These are phyloP conservation scores for Hypoxylon sp. DNA, from an alignment of 2,329 filamentous ascomycete genomes.

Conservation along the genomic window DNA sequence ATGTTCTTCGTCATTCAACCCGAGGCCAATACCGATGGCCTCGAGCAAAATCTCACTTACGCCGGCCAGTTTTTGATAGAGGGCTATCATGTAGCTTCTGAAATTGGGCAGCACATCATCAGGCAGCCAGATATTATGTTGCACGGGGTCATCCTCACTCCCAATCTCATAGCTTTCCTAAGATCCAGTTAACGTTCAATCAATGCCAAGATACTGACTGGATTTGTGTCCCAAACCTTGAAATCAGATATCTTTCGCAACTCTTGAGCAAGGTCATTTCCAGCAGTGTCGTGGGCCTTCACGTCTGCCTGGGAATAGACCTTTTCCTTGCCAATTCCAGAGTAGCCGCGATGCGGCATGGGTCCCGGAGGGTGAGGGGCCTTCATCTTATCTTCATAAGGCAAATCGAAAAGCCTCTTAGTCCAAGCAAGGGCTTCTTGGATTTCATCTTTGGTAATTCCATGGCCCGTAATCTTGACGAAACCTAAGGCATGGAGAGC, in stretches of 20 bases:
- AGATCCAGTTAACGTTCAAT: not conserved
- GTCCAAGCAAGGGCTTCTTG: conserved; percentile 38
- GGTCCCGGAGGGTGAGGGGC: conserved; percentile 40
- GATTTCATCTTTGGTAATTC: conserved; percentile 34
- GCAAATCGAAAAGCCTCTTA: conserved; percentile 42
- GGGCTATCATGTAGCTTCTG: conserved; percentile 52
- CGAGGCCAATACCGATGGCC: conserved; percentile 36
- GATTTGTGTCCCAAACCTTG: conserved; percentile 31
- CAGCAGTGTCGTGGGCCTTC: not conserved
- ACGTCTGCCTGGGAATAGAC: conserved; percentile 35
- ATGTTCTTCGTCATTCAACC: conserved; percentile 21
- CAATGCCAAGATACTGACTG: not conserved
- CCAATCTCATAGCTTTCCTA: conserved; percentile 60
- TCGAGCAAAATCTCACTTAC: conserved; percentile 35
- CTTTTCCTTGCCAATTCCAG: conserved; percentile 43
- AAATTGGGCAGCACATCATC: conserved; percentile 60
- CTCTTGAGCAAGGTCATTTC: not conserved
- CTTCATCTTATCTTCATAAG: conserved; percentile 44
- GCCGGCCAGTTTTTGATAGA: conserved; percentile 47
- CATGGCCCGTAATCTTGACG: conserved; percentile 39
- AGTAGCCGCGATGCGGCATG: conserved; percentile 46
- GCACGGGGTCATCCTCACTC: conserved; percentile 56
- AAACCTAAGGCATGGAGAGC: conserved; percentile 40
- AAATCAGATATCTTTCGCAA: conserved; percentile 44
- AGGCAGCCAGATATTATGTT: conserved; percentile 62